Evolutionary conservation across 495 filamentous ascomycete species (phyloP), one percentile per base, ranked within the genome.

Genomic region (Lasiosphaeriaceae sp.): DNA sequence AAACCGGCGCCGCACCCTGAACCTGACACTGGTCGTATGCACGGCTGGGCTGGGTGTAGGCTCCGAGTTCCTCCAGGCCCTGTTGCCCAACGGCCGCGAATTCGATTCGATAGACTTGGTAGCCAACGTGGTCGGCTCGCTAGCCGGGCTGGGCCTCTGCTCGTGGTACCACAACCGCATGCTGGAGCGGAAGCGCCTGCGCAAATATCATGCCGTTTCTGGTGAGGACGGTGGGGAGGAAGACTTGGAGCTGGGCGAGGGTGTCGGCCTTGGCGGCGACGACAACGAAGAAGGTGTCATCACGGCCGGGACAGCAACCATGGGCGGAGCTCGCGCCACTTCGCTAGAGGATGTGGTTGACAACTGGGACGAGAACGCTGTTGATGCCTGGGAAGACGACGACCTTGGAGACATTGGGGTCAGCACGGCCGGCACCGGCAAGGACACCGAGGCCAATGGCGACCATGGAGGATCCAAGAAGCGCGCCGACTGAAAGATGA

Each of bases 131-230:
- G 79, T 90, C 48, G 94, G 95, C 39, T 91, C 86, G 55, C 69
- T 87, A 16, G 74, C 75, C 2, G 91, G 82, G 0, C 67, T 97
- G 45, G 85, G 80, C 7, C 65, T 96, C 26, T 92, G 89, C 65
- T 84, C 83, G 54, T 91, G 89, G 87, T 98, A 97, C 60, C 94
- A 98, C 72, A 88, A 87, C 57, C 84, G 94, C 41, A 97, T 97
- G 95, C 76, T 98, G 48, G 92, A 97, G 66, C 79, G 94, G 50
- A 90, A 90, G 64, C 82, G 95, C 47, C 75, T 84, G 65, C 83
- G 83, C 44, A 88, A 86, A 59, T 92, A 95, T 61, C 77, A 79
- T 19, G 71, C 83, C 16, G 84, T 90, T 6, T 73, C 78, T 2
- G 74, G 72, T 12, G 75, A 77, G 45, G 76, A 80, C 8, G 72